Conservation (phyloP, 2,329 filamentous ascomycete genomes). For the Camptophora hylomeconis region DNA sequence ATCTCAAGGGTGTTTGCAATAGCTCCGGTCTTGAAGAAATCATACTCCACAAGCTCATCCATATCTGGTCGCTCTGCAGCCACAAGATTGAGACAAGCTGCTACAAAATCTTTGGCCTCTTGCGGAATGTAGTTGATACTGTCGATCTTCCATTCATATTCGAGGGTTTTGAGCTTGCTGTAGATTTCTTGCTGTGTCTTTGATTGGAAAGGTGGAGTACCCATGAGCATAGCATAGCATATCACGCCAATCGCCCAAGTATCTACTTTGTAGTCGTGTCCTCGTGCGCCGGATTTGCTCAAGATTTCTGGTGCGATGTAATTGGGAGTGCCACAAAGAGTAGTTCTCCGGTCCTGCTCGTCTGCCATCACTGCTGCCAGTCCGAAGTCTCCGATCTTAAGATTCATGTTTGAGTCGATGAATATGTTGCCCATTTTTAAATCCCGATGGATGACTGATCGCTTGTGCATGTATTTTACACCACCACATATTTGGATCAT, state of each 20-base stretch:
- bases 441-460: constrained; percentile 92
- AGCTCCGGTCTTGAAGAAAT: constrained; percentile 38
- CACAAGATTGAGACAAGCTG: constrained; percentile 33
- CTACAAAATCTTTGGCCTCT: constrained; percentile 36
- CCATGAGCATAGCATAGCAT: constrained; percentile 89
- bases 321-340: constrained; percentile 92
- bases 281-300: constrained; percentile 63
- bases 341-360: constrained; percentile 85
- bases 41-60: constrained; percentile 36
- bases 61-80: constrained; percentile 36
- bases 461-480: constrained; percentile 93
- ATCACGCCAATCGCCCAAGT: constrained; percentile 98
- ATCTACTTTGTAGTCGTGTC: constrained; percentile 95
- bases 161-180: constrained; percentile 33
- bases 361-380: constrained; percentile 84
- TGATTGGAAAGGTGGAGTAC: constrained; percentile 92
- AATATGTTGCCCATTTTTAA: constrained; percentile 98
- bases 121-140: constrained; percentile 34
- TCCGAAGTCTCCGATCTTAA: constrained; percentile 96
- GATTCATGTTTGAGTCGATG: constrained; percentile 85
- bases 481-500: constrained; percentile 90
- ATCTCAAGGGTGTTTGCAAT: constrained; percentile 32
- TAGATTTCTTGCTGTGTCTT: constrained; percentile 41
- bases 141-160: constrained; percentile 37
- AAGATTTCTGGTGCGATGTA: constrained; percentile 96